Conservation (phyloP, 169 alveolate species). For the Perkinsus marinus region DNA sequence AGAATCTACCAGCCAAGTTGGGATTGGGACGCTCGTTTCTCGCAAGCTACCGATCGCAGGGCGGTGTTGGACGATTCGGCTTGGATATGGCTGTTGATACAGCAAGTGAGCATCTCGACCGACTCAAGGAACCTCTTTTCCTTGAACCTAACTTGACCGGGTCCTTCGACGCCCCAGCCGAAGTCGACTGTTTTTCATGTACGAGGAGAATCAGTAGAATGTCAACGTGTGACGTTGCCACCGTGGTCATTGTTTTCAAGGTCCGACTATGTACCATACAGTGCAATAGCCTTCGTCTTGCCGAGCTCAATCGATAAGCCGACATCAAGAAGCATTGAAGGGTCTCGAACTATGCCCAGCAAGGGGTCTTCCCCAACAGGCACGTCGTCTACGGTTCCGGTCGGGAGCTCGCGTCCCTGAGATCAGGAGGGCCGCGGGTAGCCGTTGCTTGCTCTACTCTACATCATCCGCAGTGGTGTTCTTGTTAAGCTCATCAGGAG, state of each 20-base stretch:
- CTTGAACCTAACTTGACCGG: neutral
- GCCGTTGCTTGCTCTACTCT: neutral
- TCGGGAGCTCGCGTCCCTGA: no score
- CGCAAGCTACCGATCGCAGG: neutral
- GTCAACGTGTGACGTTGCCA: no score
- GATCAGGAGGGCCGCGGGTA: no score
- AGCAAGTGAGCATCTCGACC: neutral
- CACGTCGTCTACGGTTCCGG: neutral
- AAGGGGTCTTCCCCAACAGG: neutral
- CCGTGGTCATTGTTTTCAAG: no score
- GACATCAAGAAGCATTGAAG: neutral
- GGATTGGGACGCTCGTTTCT: no score
- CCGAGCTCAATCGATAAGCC: neutral
- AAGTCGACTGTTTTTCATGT: no score
- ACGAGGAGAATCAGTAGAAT: no score
- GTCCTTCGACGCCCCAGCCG: no score
- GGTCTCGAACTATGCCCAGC: neutral
- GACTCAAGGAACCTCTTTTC: neutral
- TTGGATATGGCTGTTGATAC: neutral
- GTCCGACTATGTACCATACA: no score
- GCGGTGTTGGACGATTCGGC: neutral
- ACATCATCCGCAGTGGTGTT: neutral
- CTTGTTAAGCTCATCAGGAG: neutral
- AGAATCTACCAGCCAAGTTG: no score
- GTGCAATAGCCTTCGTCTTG: neutral